Conservation (phyloP, 495 filamentous ascomycete species). For the Xylaria grammica region DNA sequence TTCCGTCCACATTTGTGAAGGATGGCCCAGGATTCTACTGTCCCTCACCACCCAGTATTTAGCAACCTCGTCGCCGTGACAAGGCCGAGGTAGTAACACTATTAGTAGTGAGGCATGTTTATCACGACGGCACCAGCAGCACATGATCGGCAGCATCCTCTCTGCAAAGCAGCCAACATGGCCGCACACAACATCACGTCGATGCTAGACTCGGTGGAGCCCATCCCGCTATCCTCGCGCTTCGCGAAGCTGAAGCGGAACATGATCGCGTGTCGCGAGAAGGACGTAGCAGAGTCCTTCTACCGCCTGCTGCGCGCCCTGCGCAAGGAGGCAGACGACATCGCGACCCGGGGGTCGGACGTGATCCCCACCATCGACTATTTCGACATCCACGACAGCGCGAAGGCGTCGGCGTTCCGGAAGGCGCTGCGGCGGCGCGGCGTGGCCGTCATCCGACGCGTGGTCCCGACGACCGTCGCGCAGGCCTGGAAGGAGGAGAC, state of each 20-base stretch:
- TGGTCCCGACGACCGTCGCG: conserved; percentile 60
- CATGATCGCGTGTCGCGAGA: conserved; percentile 67
- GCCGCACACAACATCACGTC: conserved; percentile 12
- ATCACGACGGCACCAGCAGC: background rate
- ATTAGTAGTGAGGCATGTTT: background rate
- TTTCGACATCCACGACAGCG: conserved; percentile 55
- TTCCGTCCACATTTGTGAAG: background rate
- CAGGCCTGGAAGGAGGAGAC: conserved; percentile 56
- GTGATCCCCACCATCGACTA: conserved; percentile 69
- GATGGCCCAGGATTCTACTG: background rate
- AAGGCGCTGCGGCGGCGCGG: conserved; percentile 62
- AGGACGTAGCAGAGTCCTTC: conserved; percentile 66
- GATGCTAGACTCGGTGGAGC: conserved; percentile 27
- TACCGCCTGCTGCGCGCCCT: conserved; percentile 66
- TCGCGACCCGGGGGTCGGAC: conserved; percentile 42
- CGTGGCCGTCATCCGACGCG: conserved; percentile 65
- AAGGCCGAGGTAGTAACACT: background rate
- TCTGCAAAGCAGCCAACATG: conserved; percentile 4
- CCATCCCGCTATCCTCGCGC: conserved; percentile 66
- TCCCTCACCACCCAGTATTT: background rate
- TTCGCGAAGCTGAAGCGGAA: conserved; percentile 72
- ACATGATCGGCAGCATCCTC: conserved; percentile 2
- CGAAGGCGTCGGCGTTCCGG: conserved; percentile 47
- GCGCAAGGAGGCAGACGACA: conserved; percentile 55
- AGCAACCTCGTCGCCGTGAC: background rate